Evolutionary conservation across 495 filamentous ascomycete species (phyloP).

Genomic region (Cryomyces antarcticus): DNA sequence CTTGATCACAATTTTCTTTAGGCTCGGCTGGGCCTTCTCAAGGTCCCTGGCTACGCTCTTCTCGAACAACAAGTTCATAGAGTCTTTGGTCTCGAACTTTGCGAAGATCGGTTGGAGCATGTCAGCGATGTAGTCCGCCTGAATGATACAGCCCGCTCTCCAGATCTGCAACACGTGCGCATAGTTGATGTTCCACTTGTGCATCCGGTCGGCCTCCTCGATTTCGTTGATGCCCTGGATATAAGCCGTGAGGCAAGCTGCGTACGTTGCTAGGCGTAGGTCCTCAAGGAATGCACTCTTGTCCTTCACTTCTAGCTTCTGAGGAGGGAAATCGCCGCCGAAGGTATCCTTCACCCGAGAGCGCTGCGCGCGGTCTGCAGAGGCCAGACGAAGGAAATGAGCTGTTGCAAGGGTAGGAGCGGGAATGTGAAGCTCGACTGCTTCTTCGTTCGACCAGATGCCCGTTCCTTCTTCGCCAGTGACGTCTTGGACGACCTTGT

Average conservation of each 20-base stretch:
- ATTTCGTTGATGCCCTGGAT: conserved; percentile 51
- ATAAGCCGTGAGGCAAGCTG: conserved; percentile 40
- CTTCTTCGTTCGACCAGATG: conserved; percentile 42
- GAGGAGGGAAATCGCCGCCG: conserved; percentile 5
- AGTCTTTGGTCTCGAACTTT: conserved; percentile 15
- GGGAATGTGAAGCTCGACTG: conserved; percentile 38
- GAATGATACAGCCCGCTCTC: conserved; percentile 57
- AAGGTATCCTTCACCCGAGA: conserved; percentile 15
- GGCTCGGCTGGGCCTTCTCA: conserved; percentile 13
- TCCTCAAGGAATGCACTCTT: conserved; percentile 34
- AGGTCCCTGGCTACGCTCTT: conserved; percentile 32
- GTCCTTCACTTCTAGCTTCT: conserved; percentile 23
- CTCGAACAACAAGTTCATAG: conserved; percentile 27
- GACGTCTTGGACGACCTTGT: conserved; percentile 60
- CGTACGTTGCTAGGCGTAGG: conserved; percentile 39
- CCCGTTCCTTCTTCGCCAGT: conserved; percentile 50
- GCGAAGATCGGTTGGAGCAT: conserved; percentile 10
- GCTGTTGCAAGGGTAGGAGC: conserved; percentile 42
- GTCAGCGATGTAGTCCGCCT: conserved; percentile 44
- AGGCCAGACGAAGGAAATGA: conserved; percentile 46
- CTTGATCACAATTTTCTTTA: conserved; percentile 38
- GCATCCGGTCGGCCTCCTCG: conserved; percentile 33
- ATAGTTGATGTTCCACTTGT: conserved; percentile 44
- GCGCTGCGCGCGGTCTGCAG: conserved; percentile 37
- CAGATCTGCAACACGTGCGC: conserved; percentile 43